Base-by-base conservation (phyloP, 2,329 filamentous ascomycete genomes). In the Trichoderma endophyticum region DNA sequence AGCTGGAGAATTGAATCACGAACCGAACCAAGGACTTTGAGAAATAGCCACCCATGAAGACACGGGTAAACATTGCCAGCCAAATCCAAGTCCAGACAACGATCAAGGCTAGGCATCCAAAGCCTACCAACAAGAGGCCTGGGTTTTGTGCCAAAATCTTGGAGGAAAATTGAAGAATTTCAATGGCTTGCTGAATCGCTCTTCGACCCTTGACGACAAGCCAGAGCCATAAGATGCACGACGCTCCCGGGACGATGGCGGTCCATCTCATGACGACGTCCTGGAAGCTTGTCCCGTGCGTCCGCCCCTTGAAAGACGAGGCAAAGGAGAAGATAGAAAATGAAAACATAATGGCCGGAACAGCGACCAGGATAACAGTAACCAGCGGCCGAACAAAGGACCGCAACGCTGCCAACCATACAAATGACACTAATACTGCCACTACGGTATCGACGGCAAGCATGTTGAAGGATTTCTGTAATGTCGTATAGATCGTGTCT, bases 41-140 rank as follows among this genome's bases (percentile, higher is more conserved):
- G 75, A 95, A 90, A 80, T 95, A 92, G 0, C 96, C 96, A n/a
- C 93, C 94, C 72, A 98, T 89, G 81, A 99, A 99, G 72, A 98
- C 91, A 59, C 94, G 89, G 8, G 95, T 95, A 81, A 99, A 98
- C 94, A 99, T 98, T 77, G 91, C 90, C 76, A 98, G 89, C 96
- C 96, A 99, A 7, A 93, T 81, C 96, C 96, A 99, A 0, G 95
- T 98, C 92, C 95, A 98, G 15, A 89, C 84, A 11, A 98, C 92
- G 57, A 97, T 92, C 30, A 91, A 84, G 7, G 85, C 87, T 15
- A 98, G 87, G 26, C 92, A 92, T 12, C 87, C 89, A 77, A 98
- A 91, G 3, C 96, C 96, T n/a, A 98, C 88, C 2, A 93, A 80
- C 39, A 98, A 86, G 24, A 99, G 86, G 2, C 92, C 93, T 11